A percentile compares a stretch with the other conserved stretches of the same genome.
Evolutionary conservation across 2,329 filamentous ascomycete genomes (phyloP).

Genomic region (Fusarium staphyleae): DNA sequence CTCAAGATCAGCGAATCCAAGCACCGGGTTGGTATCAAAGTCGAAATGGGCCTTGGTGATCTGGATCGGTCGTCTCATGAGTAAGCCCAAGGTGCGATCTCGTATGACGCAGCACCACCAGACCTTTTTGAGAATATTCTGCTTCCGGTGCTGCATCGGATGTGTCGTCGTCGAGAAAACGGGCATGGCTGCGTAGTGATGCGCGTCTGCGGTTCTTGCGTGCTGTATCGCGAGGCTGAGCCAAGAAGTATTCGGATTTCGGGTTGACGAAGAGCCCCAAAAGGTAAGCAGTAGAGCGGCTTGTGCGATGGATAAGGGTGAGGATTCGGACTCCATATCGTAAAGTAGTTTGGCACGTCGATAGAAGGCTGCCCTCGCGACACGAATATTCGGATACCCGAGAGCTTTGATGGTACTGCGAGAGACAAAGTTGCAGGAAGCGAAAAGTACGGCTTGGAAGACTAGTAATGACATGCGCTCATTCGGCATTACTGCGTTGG

Average conservation of each 20-base stretch:
- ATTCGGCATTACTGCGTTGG: conserved; percentile 18
- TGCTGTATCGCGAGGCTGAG: conserved; percentile 58
- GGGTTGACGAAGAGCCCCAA: conserved; percentile 49
- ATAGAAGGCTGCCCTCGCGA: conserved; percentile 55
- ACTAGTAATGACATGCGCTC: conserved; percentile 53
- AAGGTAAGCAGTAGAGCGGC: conserved; percentile 53
- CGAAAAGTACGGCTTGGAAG: conserved; percentile 55
- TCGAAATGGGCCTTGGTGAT: conserved; percentile 57
- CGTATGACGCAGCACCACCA: conserved; percentile 64
- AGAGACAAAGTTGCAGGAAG: conserved; percentile 53
- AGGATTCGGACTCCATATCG: conserved; percentile 55
- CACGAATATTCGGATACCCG: conserved; percentile 52
- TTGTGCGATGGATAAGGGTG: conserved; percentile 50
- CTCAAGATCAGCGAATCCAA: conserved; percentile 53
- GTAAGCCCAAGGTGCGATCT: conserved; percentile 57
- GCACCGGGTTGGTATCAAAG: conserved; percentile 47
- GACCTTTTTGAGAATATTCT: conserved; percentile 55
- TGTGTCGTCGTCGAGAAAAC: conserved; percentile 41
- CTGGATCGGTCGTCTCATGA: conserved; percentile 59
- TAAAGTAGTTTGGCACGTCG: conserved; percentile 50
- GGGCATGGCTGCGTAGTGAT: conserved; percentile 50
- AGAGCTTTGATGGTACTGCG: conserved; percentile 49
- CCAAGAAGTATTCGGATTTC: conserved; percentile 57
- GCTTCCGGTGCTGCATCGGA: conserved; percentile 47
- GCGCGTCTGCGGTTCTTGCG: conserved; percentile 54